Conservation (phyloP, 1,284 basidiomycete genomes). For the Uromyces viciae-fabae region DNA sequence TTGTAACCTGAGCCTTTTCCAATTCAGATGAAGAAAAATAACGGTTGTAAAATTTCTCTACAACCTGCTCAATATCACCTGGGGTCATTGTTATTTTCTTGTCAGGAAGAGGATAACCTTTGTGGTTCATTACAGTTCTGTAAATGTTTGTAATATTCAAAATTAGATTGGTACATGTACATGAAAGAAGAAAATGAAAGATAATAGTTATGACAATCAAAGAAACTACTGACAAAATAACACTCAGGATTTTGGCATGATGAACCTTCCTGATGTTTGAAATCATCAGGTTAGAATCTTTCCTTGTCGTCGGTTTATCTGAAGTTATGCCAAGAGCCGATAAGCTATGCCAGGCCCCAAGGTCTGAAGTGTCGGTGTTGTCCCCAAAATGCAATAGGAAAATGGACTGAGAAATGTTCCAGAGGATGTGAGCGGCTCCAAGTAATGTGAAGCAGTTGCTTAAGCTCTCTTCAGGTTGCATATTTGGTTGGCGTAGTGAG, state of each 20-base stretch:
- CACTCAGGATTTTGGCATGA: background rate
- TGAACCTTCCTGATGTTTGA: background rate
- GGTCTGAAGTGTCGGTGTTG: background rate
- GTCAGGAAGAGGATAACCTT: background rate
- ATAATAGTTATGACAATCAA: no score
- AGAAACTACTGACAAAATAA: no score
- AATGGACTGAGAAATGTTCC: background rate
- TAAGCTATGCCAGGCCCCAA: background rate
- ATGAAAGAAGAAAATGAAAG: no score
- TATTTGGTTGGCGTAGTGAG: background rate
- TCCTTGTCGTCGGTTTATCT: background rate
- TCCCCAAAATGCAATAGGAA: background rate
- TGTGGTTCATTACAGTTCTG: background rate
- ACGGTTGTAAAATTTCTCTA: background rate
- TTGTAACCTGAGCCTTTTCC: background rate
- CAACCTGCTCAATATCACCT: background rate
- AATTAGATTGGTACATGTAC: no score
- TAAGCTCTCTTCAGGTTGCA: background rate
- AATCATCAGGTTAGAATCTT: background rate
- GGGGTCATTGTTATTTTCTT: background rate
- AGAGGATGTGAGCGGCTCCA: background rate
- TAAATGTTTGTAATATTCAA: no score
- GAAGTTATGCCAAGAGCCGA: background rate
- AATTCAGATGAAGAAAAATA: background rate
- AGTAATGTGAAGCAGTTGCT: background rate